A percentile compares a stretch with the other conserved stretches of the same genome.
These are phyloP conservation scores for Medicago arabica DNA, from an alignment of 306 rosid species.

Conservation along the genomic window DNA sequence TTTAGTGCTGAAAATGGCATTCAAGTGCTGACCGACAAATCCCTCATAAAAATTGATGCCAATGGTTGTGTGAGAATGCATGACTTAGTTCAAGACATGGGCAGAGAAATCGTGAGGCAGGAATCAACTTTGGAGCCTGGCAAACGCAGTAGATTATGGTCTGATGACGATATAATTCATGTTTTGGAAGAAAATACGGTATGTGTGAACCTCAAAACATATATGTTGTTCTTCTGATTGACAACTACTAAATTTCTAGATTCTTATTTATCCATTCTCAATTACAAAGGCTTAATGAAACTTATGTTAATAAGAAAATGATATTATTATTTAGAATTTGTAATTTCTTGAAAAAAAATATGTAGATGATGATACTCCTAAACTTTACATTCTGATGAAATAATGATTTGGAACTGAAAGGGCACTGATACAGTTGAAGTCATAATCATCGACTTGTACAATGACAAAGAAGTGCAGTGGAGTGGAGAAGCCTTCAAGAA, in stretches of 20 bases:
- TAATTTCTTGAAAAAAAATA: conserved; percentile 2
- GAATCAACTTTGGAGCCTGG: conserved; percentile 8
- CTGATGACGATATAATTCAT: neutral
- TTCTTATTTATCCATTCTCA: neutral
- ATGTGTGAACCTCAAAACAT: neutral
- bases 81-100: conserved; percentile 34
- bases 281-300: neutral
- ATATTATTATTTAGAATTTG: neutral
- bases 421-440: conserved; percentile 29
- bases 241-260: neutral
- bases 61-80: conserved; percentile 10
- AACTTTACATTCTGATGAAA: neutral
- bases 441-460: neutral
- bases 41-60: conserved; percentile 5
- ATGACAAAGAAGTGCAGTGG: neutral
- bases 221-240: neutral
- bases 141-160: conserved; percentile 20
- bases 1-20: conserved; percentile 2
- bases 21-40: neutral
- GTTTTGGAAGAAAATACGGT: conserved; percentile 6
- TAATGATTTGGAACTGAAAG: neutral
- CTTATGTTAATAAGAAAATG: neutral
- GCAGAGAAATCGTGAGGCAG: conserved; percentile 19
- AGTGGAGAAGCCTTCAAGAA: conserved; percentile 28
- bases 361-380: neutral